Percentiles rank a stretch among this genome's conserved stretches.
Conservation (phyloP, 306 rosid species). For the Astragalus membranaceus region DNA sequence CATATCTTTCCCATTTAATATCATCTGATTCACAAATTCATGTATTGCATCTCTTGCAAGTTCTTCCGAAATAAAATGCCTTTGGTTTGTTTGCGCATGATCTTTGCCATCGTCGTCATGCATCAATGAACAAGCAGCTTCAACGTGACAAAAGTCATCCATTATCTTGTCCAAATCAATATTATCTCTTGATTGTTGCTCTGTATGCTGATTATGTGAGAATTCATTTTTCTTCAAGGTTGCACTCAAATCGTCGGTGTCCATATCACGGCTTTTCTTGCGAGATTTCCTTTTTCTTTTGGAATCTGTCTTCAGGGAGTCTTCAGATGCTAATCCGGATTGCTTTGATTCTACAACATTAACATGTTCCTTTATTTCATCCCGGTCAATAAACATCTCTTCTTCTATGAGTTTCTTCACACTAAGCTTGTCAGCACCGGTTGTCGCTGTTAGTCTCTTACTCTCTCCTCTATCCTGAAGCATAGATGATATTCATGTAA, state of each 20-base stretch:
- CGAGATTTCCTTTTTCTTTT: conserved; percentile 49
- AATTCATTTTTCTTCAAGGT: conserved; percentile 35
- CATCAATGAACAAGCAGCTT: conserved; percentile 30
- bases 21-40: conserved; percentile 51
- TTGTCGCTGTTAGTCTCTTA: conserved; percentile 20
- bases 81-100: conserved; percentile 32
- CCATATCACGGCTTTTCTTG: conserved; percentile 68
- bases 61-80: conserved; percentile 45
- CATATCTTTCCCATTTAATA: conserved; percentile 43
- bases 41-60: conserved; percentile 49
- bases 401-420: conserved; percentile 94
- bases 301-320: conserved; percentile 28
- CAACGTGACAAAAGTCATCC: conserved; percentile 60
- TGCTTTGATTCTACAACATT: conserved; percentile 32
- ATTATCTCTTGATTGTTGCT: conserved; percentile 37
- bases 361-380: conserved; percentile 29
- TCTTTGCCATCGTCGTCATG: conserved; percentile 36
- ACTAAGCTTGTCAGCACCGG: conserved; percentile 58
- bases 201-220: conserved; percentile 34
- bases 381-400: conserved; percentile 67
- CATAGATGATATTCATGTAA: background rate
- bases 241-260: conserved; percentile 32
- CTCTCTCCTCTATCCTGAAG: conserved; percentile 56
- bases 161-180: conserved; percentile 59
- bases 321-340: conserved; percentile 25